These are phyloP conservation scores for Chloromonas sp. DNA, from an alignment of 163 green algal species.

Conservation along the genomic window DNA sequence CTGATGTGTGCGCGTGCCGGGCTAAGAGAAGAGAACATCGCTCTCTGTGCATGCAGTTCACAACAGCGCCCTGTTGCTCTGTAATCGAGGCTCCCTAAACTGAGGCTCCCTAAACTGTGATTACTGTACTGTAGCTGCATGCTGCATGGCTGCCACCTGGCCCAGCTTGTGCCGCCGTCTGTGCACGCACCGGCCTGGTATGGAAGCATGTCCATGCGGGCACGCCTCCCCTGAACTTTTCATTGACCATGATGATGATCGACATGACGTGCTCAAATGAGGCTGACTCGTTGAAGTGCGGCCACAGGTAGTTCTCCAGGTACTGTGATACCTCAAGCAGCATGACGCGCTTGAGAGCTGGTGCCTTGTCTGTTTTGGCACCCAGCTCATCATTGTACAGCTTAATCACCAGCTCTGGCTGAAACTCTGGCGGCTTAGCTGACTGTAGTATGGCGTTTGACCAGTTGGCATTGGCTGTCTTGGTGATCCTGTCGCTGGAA, in stretches of 20 bases:
- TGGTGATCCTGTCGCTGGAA: conserved; percentile 57
- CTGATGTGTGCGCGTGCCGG: too few species aligned
- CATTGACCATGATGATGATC: conserved; percentile 85
- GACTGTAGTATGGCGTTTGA: conserved; percentile 22
- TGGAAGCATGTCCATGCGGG: conserved; percentile 79
- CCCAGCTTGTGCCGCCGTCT: too few species aligned
- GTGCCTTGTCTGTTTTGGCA: conserved; percentile 18
- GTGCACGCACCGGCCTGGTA: conserved; percentile 32
- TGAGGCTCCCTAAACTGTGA: too few species aligned
- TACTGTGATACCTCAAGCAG: conserved; percentile 93
- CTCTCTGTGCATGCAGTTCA: too few species aligned
- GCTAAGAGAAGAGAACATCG: too few species aligned
- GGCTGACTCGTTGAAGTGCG: conserved; percentile 66
- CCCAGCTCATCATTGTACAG: conserved; percentile 79
- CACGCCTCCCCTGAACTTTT: conserved; percentile 89
- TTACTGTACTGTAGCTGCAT: too few species aligned
- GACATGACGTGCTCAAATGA: conserved; percentile 73
- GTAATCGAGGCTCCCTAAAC: too few species aligned
- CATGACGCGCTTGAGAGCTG: conserved; percentile 60
- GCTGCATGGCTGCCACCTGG: too few species aligned
- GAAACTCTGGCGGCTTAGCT: conserved; percentile 16
- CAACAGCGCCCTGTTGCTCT: too few species aligned
- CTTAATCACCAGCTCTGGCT: conserved; percentile 59
- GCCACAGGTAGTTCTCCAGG: conserved; percentile 93
- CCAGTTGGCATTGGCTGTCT: conserved; percentile 62